These are phyloP conservation scores for Cryptococcus deneoformans DNA, from an alignment of 1,284 basidiomycete genomes.

Conservation along the genomic window DNA sequence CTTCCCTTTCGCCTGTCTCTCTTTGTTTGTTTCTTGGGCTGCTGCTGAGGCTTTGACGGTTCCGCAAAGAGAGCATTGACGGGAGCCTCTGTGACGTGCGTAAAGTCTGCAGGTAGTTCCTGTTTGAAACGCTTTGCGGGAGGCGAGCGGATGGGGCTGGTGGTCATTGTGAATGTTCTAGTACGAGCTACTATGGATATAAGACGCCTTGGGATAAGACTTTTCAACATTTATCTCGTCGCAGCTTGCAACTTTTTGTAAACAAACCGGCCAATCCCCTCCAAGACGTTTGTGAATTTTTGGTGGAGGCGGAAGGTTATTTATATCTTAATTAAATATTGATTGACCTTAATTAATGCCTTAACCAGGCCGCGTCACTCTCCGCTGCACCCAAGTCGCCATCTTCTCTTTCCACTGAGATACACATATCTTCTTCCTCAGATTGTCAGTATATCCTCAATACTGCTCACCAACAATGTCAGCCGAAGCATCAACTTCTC, in stretches of 20 bases:
- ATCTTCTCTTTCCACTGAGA: neutral
- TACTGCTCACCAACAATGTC: slow-evolving; percentile 7
- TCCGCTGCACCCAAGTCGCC: neutral
- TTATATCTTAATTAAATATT: too few relatives aligned
- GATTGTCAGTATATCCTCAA: too few relatives aligned
- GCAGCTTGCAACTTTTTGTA: too few relatives aligned
- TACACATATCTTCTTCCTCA: neutral
- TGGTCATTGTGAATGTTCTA: slow-evolving; percentile 9
- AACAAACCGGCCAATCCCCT: neutral
- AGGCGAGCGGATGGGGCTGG: slow-evolving; percentile 12
- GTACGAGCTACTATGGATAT: too few relatives aligned
- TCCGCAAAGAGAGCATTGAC: slow-evolving; percentile 24
- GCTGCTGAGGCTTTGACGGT: slow-evolving; percentile 4
- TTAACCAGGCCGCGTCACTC: neutral
- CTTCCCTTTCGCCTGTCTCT: slow-evolving; percentile 15
- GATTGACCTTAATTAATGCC: too few relatives aligned
- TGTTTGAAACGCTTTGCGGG: slow-evolving; percentile 26
- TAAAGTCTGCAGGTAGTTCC: neutral
- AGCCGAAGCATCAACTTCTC: slow-evolving; percentile 32
- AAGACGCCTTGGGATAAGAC: too few relatives aligned
- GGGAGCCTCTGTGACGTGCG: slow-evolving; percentile 15
- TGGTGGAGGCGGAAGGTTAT: too few relatives aligned
- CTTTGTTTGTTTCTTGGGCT: slow-evolving; percentile 20
- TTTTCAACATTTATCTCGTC: too few relatives aligned
- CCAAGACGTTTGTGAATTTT: too few relatives aligned